Evolutionary conservation across 768 basidiomycete species (phyloP).

Genomic region (Roridomyces roridus): DNA sequence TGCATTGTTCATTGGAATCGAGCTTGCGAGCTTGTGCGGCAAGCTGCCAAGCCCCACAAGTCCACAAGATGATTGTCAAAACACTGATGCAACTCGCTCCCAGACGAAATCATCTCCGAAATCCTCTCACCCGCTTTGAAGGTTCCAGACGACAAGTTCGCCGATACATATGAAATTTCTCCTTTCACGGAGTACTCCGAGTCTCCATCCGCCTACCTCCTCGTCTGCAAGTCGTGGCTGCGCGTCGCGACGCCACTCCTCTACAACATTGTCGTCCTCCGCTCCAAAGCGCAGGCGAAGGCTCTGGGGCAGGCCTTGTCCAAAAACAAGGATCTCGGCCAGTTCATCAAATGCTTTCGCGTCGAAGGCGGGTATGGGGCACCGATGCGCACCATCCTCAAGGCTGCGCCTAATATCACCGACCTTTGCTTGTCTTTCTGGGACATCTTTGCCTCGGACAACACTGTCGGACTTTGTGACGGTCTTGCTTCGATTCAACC

Average conservation of each 20-base stretch:
- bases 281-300: constrained; percentile 31
- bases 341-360: constrained; percentile 30
- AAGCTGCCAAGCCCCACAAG: too few species aligned
- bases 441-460: neutral
- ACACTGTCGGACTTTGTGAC: neutral
- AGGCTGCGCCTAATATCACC: neutral
- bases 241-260: constrained; percentile 31
- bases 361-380: constrained; percentile 30
- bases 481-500: too few species aligned
- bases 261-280: constrained; percentile 30
- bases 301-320: constrained; percentile 26
- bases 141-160: neutral
- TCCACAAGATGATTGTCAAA: too few species aligned
- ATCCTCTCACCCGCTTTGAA: neutral
- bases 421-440: constrained; percentile 1
- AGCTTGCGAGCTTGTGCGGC: too few species aligned
- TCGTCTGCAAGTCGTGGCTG: constrained; percentile 29
- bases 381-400: neutral
- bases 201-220: neutral
- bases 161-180: neutral
- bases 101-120: neutral
- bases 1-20: too few species aligned
- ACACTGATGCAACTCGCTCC: neutral
- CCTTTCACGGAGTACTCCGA: neutral
- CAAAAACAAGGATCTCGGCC: constrained; percentile 20